Conservation (phyloP, 305 asterid genomes). For the Fraxinus baroniana region DNA sequence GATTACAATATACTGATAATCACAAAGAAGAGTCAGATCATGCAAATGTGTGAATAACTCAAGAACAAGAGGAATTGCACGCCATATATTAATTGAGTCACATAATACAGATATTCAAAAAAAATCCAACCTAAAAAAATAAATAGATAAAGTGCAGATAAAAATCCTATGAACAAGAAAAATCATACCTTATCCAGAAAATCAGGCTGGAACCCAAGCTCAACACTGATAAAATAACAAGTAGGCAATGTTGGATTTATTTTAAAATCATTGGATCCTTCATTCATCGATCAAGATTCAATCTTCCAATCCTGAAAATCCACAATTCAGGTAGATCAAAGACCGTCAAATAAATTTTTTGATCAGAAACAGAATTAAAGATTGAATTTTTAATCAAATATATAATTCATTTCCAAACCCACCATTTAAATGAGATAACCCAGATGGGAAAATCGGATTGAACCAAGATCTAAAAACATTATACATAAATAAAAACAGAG, state of each 20-base stretch:
- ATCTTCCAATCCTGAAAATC: slow-evolving; percentile 35
- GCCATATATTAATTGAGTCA: slow-evolving; percentile 6
- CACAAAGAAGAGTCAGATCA: slow-evolving; percentile 19
- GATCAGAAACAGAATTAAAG: neutral
- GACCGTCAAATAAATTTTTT: slow-evolving; percentile 11
- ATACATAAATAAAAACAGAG: slow-evolving; percentile 43
- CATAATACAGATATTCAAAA: neutral
- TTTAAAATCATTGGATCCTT: slow-evolving; percentile 47
- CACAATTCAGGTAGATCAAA: slow-evolving; percentile 44
- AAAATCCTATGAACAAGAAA: slow-evolving; percentile 7
- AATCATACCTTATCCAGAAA: slow-evolving; percentile 47
- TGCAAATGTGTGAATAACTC: slow-evolving; percentile 16
- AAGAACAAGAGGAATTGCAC: neutral
- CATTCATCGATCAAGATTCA: slow-evolving; percentile 43
- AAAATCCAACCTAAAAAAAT: slow-evolving; percentile 23
- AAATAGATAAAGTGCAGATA: slow-evolving; percentile 29
- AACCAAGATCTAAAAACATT: slow-evolving; percentile 55
- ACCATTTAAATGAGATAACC: slow-evolving; percentile 42
- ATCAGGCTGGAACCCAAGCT: slow-evolving; percentile 40
- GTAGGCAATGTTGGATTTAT: slow-evolving; percentile 39
- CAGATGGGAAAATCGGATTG: slow-evolving; percentile 36
- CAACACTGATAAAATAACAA: slow-evolving; percentile 35
- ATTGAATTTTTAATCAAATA: slow-evolving; percentile 14
- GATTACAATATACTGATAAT: slow-evolving; percentile 10
- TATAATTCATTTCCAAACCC: slow-evolving; percentile 25